These are phyloP conservation scores for Oryza australiensis DNA, from an alignment of 176 grass and related monocot genomes.

Conservation along the genomic window DNA sequence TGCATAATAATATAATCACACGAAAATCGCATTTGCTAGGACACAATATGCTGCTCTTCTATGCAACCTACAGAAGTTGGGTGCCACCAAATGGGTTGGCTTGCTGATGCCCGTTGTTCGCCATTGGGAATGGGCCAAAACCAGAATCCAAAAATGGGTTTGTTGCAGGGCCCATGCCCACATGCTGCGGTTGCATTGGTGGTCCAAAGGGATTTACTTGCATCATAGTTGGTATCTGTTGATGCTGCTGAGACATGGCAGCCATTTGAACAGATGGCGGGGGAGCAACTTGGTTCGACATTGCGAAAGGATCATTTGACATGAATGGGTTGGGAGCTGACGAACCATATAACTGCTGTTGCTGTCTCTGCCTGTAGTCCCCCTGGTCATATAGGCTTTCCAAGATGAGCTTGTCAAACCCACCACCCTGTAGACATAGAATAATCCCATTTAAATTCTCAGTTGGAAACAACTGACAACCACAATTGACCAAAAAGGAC, in stretches of 20 bases:
- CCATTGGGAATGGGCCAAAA: constrained; percentile 62
- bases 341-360: constrained; percentile 70
- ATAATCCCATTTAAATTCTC: background rate
- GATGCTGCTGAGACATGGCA: constrained; percentile 77
- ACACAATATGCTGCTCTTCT: constrained; percentile 35
- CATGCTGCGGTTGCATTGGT: constrained; percentile 50
- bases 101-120: constrained; percentile 54
- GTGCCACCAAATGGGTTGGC: constrained; percentile 60
- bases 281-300: constrained; percentile 71
- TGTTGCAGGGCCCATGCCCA: constrained; percentile 32
- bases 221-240: constrained; percentile 57
- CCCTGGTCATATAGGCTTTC: constrained; percentile 69
- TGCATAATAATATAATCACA: constrained; percentile 55
- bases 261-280: constrained; percentile 91
- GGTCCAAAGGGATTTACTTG: constrained; percentile 66
- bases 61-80: constrained; percentile 54
- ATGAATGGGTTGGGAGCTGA: constrained; percentile 81
- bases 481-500: background rate
- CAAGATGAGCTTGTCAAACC: constrained; percentile 67
- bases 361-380: constrained; percentile 67
- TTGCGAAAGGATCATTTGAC: constrained; percentile 66
- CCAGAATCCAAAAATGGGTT: constrained; percentile 69
- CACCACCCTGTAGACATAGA: constrained; percentile 53
- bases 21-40: constrained; percentile 57
- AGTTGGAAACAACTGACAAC: background rate